These are phyloP conservation scores for Pisolithus microcarpus DNA, from an alignment of 768 basidiomycete species.

Conservation along the genomic window DNA sequence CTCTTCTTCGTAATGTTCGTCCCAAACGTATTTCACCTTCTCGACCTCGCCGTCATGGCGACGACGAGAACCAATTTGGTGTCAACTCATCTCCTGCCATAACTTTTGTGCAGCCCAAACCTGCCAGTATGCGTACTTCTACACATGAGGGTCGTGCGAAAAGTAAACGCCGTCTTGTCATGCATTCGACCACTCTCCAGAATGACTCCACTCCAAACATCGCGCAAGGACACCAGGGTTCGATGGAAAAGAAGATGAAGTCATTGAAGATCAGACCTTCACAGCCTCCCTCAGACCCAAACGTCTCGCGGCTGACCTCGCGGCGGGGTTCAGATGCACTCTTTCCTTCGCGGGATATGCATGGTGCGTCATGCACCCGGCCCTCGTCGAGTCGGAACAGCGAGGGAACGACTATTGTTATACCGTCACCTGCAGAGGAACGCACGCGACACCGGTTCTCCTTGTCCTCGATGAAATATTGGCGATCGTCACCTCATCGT, in stretches of 20 bases:
- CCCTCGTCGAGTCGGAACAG: constrained; percentile 18
- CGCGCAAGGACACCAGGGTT: constrained; percentile 22
- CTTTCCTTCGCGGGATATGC: constrained; percentile 13
- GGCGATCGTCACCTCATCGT: constrained; percentile 17
- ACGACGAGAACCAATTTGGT: constrained; percentile 20
- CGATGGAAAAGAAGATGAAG: constrained; percentile 29
- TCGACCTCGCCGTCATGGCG: constrained; percentile 9
- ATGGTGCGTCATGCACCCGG: constrained; percentile 18
- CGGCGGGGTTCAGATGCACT: constrained; percentile 29
- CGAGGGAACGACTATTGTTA: constrained; percentile 14
- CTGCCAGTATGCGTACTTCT: constrained; percentile 10
- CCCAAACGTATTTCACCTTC: constrained; percentile 12
- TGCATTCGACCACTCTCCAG: constrained; percentile 12
- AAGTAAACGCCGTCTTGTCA: constrained; percentile 18
- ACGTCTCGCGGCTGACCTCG: constrained; percentile 2
- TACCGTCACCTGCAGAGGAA: constrained; percentile 15
- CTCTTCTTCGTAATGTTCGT: constrained; percentile 42
- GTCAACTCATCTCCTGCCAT: constrained; percentile 26
- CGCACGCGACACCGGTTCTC: constrained; percentile 26
- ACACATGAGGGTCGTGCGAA: constrained; percentile 18
- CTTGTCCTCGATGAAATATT: constrained; percentile 20
- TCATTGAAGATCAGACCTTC: constrained; percentile 9
- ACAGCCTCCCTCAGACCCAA: not conserved
- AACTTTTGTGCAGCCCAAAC: constrained; percentile 21
- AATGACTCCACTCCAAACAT: constrained; percentile 18